Base-by-base conservation (phyloP, 768 basidiomycete species). In the Hemileccinum rubropunctum region DNA sequence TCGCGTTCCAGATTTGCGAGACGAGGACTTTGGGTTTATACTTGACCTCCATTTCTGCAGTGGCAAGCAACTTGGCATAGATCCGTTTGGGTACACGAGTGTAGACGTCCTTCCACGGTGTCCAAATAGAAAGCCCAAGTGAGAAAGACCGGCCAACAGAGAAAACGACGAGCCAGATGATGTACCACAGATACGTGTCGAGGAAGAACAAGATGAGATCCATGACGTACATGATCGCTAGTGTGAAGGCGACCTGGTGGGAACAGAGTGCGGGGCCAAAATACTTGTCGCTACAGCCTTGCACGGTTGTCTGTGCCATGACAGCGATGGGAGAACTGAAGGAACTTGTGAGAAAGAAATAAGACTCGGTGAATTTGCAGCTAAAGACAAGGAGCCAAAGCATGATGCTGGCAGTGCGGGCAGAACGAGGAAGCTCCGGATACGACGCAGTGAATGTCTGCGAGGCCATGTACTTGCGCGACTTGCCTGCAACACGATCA, bases 11-110 rank as follows among this genome's bases (percentile, higher is more conserved):
- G 27, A 99, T 87, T 73, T 99, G 97, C 17, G 95, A 98, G 35
- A 99, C 97, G 27, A 99, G 81, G 47, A 99, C 92, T 79, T 99
- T 99, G 50, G 97, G 97, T 72, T 98, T 98, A 76, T 98, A 99
- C 71, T 98, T 98, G 70, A 97, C 84, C 67, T 99, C 97, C 97
- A 98, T 98, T 64, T 98, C 95, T 2, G 79, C 83, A 0, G 95
- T 98, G 17, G 97, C 93, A 48, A 99, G 74, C 27, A 99, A 71
- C 75, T 99, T 99, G 57, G 95, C 94, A 68, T 97, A 99, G 54
- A 99, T 98, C 39, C 97, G 81, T 77, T 98, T 99, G 8, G 97
- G 97, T 62, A 99, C 76, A 46, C 97, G 80, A 14, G 93, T 93
- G 68, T 86, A 99, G 50, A 98, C 92, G 61, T 98, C 95, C 71